phyloP scores from a whole-genome alignment of 2,329 filamentous ascomycete species.

The Graphilbum ipis-grandicollis region DNA sequence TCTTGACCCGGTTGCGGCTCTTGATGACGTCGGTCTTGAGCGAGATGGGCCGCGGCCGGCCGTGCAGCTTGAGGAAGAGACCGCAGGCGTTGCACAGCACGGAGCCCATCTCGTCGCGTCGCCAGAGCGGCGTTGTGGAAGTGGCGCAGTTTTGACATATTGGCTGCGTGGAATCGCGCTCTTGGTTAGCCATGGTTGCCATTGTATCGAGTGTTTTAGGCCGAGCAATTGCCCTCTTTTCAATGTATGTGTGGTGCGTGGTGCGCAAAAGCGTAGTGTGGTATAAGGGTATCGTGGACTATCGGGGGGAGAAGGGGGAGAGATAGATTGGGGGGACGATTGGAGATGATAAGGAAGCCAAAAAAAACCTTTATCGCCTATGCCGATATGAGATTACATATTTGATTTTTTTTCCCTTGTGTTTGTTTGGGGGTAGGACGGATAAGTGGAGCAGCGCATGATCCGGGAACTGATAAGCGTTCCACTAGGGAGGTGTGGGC shows the following conservation, averaged over 20 bases:
- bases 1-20: conserved; percentile 95
- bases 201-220: conserved; percentile 12
- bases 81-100: conserved; percentile 98
- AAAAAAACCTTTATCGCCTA: conserved; percentile 11
- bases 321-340: conserved; percentile 3
- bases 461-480: conserved; percentile 8
- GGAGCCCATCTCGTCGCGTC: conserved; percentile 85
- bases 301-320: conserved; percentile 5
- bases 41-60: conserved; percentile 80
- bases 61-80: conserved; percentile 91
- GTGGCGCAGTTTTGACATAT: conserved; percentile 94
- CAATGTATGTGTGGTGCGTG: neutral
- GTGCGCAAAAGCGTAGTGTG: neutral
- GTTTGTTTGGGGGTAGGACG: conserved; percentile 7
- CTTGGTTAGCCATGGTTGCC: conserved; percentile 34
- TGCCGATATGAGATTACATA: conserved; percentile 11
- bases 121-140: conserved; percentile 91
- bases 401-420: conserved; percentile 5
- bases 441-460: conserved; percentile 4
- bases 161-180: conserved; percentile 58
- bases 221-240: no score
- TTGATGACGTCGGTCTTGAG: conserved; percentile 99
- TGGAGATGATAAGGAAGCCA: conserved; percentile 10
- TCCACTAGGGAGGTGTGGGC: conserved; percentile 1
- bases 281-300: conserved; percentile 1